Conservation (phyloP, 345 rosid species). For the Acer negundo region DNA sequence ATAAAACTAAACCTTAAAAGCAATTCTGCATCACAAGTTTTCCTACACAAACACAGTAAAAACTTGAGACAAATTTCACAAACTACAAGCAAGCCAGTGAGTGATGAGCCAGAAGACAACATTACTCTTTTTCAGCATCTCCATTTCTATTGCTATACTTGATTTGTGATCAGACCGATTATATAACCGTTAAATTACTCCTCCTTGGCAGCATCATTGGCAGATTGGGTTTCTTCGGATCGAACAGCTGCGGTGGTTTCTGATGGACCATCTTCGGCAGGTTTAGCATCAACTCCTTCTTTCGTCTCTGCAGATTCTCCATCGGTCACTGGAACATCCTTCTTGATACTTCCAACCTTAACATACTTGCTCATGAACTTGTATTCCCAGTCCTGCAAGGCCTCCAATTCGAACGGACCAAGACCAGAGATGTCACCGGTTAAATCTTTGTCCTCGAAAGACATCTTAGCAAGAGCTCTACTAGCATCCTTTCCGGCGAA, state of each 20-base stretch:
- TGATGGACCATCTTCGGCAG: conserved; percentile 50
- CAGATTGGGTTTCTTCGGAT: conserved; percentile 27
- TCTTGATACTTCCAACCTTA: conserved; percentile 81
- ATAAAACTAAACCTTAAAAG: not conserved
- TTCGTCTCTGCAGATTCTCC: conserved; percentile 45
- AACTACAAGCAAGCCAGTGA: conserved; percentile 4
- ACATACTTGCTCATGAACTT: conserved; percentile 98
- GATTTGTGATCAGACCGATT: not conserved
- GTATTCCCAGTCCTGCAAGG: conserved; percentile 99
- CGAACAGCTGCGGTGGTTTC: conserved; percentile 16
- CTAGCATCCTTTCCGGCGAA: conserved; percentile 98
- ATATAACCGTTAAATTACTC: not conserved
- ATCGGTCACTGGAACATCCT: conserved; percentile 44
- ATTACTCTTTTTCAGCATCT: conserved; percentile 17
- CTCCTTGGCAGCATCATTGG: conserved; percentile 38
- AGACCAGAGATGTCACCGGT: conserved; percentile 95
- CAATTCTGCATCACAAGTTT: conserved; percentile 18
- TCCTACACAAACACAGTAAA: conserved; percentile 13
- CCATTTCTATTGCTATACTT: not conserved
- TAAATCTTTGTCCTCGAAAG: conserved; percentile 89
- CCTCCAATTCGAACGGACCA: conserved; percentile 89
- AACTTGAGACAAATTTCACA: conserved; percentile 10
- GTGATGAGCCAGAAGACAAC: conserved; percentile 3
- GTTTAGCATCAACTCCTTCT: conserved; percentile 44
- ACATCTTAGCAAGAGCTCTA: conserved; percentile 99